Conservation (phyloP, 2,329 filamentous ascomycete genomes). For the Aspergillus glaucus region DNA sequence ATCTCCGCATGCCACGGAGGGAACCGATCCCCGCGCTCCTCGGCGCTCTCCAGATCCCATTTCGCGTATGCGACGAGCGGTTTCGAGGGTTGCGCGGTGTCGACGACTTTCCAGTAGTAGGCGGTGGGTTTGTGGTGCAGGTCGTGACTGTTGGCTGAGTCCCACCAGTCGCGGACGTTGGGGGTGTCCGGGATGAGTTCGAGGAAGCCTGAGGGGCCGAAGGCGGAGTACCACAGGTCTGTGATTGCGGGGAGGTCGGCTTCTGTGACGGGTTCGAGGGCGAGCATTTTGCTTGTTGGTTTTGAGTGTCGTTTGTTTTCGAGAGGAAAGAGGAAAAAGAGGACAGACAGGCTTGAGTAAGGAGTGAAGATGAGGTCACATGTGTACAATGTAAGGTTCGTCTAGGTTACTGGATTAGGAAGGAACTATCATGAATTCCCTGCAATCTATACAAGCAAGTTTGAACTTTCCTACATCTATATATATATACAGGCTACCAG, state of each 20-base stretch:
- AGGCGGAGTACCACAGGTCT: slow-evolving; percentile 20
- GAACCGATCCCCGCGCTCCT: slow-evolving; percentile 21
- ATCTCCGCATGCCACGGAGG: slow-evolving; percentile 22
- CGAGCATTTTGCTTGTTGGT: slow-evolving; percentile 5
- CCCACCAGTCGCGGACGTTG: slow-evolving; percentile 20
- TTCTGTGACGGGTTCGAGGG: slow-evolving; percentile 12
- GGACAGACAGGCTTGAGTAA: background rate
- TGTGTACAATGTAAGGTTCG: background rate
- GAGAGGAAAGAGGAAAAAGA: background rate
- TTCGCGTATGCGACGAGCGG: slow-evolving; percentile 23
- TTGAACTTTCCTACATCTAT: no score
- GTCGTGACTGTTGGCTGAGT: slow-evolving; percentile 14
- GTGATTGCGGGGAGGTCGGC: slow-evolving; percentile 19
- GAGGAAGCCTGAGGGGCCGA: slow-evolving; percentile 14
- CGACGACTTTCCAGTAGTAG: slow-evolving; percentile 23
- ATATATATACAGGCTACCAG: no score
- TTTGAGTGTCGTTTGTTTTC: background rate
- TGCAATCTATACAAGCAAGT: background rate
- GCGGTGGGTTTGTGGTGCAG: slow-evolving; percentile 18
- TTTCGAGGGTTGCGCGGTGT: slow-evolving; percentile 8
- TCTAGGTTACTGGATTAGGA: background rate
- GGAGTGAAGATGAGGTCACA: background rate
- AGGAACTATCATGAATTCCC: background rate
- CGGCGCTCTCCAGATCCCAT: slow-evolving; percentile 20
- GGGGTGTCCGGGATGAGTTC: slow-evolving; percentile 23